Conservation (phyloP, 345 rosid species). For the Draba incana region DNA sequence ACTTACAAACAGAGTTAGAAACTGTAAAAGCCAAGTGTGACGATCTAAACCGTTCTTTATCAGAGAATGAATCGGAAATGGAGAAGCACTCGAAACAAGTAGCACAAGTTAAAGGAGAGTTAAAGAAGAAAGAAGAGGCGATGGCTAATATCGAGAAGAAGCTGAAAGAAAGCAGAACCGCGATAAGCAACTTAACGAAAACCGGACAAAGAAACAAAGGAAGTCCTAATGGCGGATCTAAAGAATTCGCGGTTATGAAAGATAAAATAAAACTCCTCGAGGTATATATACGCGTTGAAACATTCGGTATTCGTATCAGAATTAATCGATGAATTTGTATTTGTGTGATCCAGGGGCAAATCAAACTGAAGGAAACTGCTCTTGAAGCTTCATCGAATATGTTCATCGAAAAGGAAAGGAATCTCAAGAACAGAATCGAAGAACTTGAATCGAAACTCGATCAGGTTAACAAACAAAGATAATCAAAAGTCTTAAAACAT, state of each 20-base stretch:
- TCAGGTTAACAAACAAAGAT: slow-evolving; percentile 45
- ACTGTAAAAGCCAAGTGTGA: slow-evolving; percentile 48
- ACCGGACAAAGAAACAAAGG: slow-evolving; percentile 41
- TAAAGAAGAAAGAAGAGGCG: slow-evolving; percentile 67
- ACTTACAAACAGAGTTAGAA: slow-evolving; percentile 54
- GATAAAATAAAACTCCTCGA: slow-evolving; percentile 62
- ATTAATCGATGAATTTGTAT: background rate
- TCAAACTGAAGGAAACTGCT: slow-evolving; percentile 67
- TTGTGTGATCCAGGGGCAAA: slow-evolving; percentile 57
- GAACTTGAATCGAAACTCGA: slow-evolving; percentile 60
- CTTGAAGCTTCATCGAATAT: slow-evolving; percentile 57
- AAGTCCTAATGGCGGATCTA: slow-evolving; percentile 45
- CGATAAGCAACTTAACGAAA: slow-evolving; percentile 52
- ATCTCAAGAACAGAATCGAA: slow-evolving; percentile 54
- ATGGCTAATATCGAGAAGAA: slow-evolving; percentile 57
- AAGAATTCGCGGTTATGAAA: slow-evolving; percentile 61
- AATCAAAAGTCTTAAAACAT: background rate
- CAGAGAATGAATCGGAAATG: slow-evolving; percentile 58
- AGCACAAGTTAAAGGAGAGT: slow-evolving; percentile 58
- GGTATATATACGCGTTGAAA: slow-evolving; percentile 48
- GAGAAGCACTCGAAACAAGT: slow-evolving; percentile 68
- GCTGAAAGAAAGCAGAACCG: slow-evolving; percentile 51
- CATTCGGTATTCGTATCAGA: background rate
- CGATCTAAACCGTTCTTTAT: slow-evolving; percentile 52
- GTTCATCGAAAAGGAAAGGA: slow-evolving; percentile 65